Evolutionary conservation across 495 filamentous ascomycete genomes (phyloP).

Genomic region (Hapsidospora chrysogenum): DNA sequence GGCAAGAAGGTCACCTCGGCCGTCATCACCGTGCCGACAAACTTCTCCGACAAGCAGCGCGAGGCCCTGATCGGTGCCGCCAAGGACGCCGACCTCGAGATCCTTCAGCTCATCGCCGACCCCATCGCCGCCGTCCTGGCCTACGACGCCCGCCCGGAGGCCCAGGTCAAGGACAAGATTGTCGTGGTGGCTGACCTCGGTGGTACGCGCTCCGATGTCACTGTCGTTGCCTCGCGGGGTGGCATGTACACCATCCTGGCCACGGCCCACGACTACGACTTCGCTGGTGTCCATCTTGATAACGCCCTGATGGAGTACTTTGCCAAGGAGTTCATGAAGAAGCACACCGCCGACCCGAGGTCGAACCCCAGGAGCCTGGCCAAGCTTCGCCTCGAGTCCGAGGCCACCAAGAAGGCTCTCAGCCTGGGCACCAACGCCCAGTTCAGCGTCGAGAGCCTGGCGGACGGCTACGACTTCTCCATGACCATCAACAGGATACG

Average conservation of each 20-base stretch:
- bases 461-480: constrained; percentile 77
- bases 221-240: constrained; percentile 75
- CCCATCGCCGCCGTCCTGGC: constrained; percentile 84
- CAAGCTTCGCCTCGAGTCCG: constrained; percentile 83
- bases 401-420: constrained; percentile 77
- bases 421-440: constrained; percentile 73
- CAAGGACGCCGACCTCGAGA: constrained; percentile 66
- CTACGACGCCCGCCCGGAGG: constrained; percentile 75
- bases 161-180: constrained; percentile 63
- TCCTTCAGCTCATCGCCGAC: constrained; percentile 85
- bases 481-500: constrained; percentile 83
- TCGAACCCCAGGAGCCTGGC: constrained; percentile 64
- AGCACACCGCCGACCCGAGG: constrained; percentile 71
- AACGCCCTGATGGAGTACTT: constrained; percentile 88
- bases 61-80: constrained; percentile 63
- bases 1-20: constrained; percentile 85
- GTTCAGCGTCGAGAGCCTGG: constrained; percentile 78
- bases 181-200: constrained; percentile 87
- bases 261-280: constrained; percentile 87
- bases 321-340: constrained; percentile 93
- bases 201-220: constrained; percentile 80
- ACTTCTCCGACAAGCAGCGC: constrained; percentile 76
- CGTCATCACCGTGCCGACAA: constrained; percentile 84
- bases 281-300: constrained; percentile 67
- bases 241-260: constrained; percentile 95